Evolutionary conservation across 768 basidiomycete species (phyloP).

Genomic region (Boletus reticulatus): DNA sequence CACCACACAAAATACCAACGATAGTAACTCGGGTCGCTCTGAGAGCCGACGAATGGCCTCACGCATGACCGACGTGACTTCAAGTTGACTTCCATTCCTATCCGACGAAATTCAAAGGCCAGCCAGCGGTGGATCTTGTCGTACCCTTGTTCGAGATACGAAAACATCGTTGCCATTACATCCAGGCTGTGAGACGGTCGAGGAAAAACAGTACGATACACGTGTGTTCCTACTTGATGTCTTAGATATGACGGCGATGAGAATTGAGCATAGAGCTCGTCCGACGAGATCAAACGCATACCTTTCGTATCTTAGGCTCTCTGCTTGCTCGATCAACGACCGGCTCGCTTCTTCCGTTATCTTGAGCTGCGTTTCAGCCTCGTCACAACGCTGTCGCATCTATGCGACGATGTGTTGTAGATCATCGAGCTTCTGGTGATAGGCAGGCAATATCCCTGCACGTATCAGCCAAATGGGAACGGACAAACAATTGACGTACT

Average conservation of each 20-base stretch:
- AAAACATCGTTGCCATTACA: constrained; percentile 80
- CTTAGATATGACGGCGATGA: constrained; percentile 34
- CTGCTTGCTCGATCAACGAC: no score
- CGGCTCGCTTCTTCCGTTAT: no score
- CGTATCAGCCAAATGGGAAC: not conserved
- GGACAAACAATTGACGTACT: constrained; percentile 51
- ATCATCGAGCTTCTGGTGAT: no score
- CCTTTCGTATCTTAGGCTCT: no score
- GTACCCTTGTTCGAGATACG: constrained; percentile 85
- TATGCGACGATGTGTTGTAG: no score
- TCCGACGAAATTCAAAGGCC: constrained; percentile 78
- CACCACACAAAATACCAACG: constrained; percentile 14
- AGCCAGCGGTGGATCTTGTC: constrained; percentile 87
- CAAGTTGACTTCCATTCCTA: constrained; percentile 73
- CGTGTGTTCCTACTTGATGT: constrained; percentile 62
- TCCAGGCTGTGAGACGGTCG: constrained; percentile 66
- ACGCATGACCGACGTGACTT: constrained; percentile 61
- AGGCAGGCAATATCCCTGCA: not conserved
- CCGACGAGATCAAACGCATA: not conserved
- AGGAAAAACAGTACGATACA: constrained; percentile 80
- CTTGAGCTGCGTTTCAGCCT: no score
- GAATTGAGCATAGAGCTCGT: not conserved
- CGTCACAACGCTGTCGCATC: no score
- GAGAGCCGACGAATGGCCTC: constrained; percentile 76
- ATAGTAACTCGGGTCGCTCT: constrained; percentile 71